Evolutionary conservation across 2,329 filamentous ascomycete genomes (phyloP).

Genomic region (Paramyrothecium roridum): DNA sequence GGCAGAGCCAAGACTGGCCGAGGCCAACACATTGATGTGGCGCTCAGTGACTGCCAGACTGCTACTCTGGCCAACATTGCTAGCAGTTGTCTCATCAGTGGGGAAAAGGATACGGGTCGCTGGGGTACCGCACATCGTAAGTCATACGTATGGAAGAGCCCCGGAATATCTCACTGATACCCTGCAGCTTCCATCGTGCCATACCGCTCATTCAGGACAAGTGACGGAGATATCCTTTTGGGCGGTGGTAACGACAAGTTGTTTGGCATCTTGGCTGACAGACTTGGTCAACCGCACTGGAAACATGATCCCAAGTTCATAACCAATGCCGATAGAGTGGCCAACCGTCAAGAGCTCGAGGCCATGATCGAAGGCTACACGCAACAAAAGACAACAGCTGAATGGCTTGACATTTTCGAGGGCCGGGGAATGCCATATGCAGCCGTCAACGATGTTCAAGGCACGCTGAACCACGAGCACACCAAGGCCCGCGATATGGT

Average conservation of each 20-base stretch:
- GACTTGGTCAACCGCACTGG: constrained; percentile 57
- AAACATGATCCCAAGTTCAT: constrained; percentile 56
- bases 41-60: constrained; percentile 90
- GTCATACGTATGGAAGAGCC: constrained; percentile 14
- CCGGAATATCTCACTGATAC: neutral
- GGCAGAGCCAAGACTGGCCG: constrained; percentile 68
- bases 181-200: constrained; percentile 86
- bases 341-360: constrained; percentile 76
- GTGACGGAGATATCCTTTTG: constrained; percentile 67
- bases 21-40: constrained; percentile 90
- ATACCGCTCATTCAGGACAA: constrained; percentile 79
- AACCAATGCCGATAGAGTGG: constrained; percentile 61
- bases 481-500: constrained; percentile 87
- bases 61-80: constrained; percentile 95
- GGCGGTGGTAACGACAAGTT: constrained; percentile 71
- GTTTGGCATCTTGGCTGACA: constrained; percentile 62
- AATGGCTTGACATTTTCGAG: constrained; percentile 85
- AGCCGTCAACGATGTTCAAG: constrained; percentile 89
- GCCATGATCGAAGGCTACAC: constrained; percentile 74
- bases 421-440: constrained; percentile 91
- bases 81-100: constrained; percentile 85
- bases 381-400: constrained; percentile 71
- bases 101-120: constrained; percentile 79
- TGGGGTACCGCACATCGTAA: constrained; percentile 96
- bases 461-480: constrained; percentile 79